phyloP scores from a whole-genome alignment of 2,329 filamentous ascomycete species.

The Pseudogymnoascus sp. region DNA sequence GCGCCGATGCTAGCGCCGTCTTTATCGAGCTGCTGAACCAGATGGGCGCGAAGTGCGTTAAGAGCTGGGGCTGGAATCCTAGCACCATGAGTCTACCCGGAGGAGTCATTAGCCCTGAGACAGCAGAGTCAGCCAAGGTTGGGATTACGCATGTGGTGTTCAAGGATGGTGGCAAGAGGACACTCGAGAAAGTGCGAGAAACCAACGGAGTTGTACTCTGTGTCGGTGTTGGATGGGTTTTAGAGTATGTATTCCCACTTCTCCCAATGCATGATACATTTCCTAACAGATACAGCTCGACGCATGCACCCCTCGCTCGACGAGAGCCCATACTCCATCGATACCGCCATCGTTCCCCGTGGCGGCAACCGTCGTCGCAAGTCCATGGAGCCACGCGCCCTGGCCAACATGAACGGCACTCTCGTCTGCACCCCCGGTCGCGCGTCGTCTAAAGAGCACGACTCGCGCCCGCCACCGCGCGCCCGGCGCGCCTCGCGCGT shows the following conservation, averaged over 20 bases:
- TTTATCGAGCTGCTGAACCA: constrained; percentile 73
- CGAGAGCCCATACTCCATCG: constrained; percentile 62
- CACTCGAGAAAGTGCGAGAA: constrained; percentile 71
- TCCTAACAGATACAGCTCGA: constrained; percentile 52
- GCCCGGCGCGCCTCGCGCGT: constrained; percentile 20
- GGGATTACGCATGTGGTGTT: constrained; percentile 85
- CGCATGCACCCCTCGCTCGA: constrained; percentile 71
- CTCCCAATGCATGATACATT: constrained; percentile 13
- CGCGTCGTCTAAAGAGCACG: constrained; percentile 27
- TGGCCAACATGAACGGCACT: constrained; percentile 63
- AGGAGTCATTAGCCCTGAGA: constrained; percentile 10
- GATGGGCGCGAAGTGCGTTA: constrained; percentile 76
- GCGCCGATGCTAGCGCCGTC: constrained; percentile 71
- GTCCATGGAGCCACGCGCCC: constrained; percentile 70
- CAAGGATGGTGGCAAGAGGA: constrained; percentile 77
- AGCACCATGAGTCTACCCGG: constrained; percentile 13
- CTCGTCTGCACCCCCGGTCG: constrained; percentile 37
- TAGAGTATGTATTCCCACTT: constrained; percentile 59
- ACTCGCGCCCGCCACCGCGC: constrained; percentile 26
- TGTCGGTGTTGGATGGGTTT: constrained; percentile 81
- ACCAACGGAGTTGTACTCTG: constrained; percentile 71
- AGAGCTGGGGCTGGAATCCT: constrained; percentile 69
- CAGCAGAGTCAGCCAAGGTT: constrained; percentile 42
- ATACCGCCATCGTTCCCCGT: constrained; percentile 60
- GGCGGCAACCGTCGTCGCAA: constrained; percentile 67